Percentiles rank a stretch among this genome's conserved stretches.
These are phyloP conservation scores for Lentinula aciculospora DNA, from an alignment of 768 basidiomycete species.

Conservation along the genomic window DNA sequence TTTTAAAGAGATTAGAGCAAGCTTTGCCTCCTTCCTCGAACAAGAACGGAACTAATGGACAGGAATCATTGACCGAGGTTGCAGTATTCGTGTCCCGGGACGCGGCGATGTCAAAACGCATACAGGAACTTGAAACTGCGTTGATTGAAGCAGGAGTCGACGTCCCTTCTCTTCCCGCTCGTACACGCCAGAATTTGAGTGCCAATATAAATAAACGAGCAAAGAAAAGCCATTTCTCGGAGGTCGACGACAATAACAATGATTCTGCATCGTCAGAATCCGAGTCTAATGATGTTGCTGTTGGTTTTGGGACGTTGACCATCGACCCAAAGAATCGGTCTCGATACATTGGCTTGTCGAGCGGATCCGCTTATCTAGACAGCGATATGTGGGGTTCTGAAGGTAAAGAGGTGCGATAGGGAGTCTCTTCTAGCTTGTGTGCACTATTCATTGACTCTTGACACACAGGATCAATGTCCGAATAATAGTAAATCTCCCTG, in stretches of 20 bases:
- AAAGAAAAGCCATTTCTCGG: background rate
- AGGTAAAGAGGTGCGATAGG: background rate
- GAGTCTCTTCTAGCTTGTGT: background rate
- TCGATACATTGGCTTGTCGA: constrained; percentile 17
- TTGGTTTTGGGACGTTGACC: constrained; percentile 18
- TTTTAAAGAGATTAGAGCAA: constrained; percentile 18
- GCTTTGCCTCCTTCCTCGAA: constrained; percentile 14
- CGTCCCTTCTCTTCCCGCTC: background rate
- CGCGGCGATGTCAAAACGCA: constrained; percentile 18
- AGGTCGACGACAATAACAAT: background rate
- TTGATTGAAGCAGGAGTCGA: constrained; percentile 11
- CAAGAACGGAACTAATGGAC: constrained; percentile 1
- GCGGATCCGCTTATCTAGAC: constrained; percentile 18
- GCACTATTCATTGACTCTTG: background rate
- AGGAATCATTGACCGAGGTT: constrained; percentile 12
- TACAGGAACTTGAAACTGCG: constrained; percentile 19
- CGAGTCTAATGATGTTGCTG: constrained; percentile 14
- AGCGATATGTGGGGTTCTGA: constrained; percentile 14
- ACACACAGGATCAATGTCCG: background rate
- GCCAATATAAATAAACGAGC: constrained; percentile 5
- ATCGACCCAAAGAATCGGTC: constrained; percentile 20
- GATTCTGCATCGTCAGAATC: background rate
- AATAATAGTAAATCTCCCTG: background rate
- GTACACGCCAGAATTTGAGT: background rate
- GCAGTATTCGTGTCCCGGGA: constrained; percentile 20